Evolutionary conservation across 1,284 basidiomycete species (phyloP).

Genomic region (Afroboletus lepidellus): DNA sequence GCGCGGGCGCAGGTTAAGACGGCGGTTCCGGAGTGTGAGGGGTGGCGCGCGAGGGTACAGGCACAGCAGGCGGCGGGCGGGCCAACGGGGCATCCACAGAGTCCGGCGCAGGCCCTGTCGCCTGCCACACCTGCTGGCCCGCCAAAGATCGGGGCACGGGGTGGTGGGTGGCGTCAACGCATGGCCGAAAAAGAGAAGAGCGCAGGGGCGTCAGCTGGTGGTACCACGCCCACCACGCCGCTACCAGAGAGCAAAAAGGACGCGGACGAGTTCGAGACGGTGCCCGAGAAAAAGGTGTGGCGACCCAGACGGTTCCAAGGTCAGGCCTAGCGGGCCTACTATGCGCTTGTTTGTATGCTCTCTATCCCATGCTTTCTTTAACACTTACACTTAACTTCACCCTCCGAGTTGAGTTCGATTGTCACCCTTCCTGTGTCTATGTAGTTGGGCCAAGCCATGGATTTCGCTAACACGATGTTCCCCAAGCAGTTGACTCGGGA

Average conservation of each 20-base stretch:
- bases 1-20: slow-evolving; percentile 32
- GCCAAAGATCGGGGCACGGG: slow-evolving; percentile 38
- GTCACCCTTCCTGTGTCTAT: too few relatives aligned
- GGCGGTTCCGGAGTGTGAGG: slow-evolving; percentile 1
- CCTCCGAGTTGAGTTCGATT: too few relatives aligned
- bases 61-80: neutral
- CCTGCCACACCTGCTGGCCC: slow-evolving; percentile 32
- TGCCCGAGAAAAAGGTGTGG: neutral
- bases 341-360: too few relatives aligned
- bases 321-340: neutral
- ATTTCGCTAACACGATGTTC: too few relatives aligned
- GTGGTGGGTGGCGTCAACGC: slow-evolving; percentile 53
- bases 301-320: neutral
- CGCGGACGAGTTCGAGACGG: neutral
- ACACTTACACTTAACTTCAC: too few relatives aligned
- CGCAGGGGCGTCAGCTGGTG: neutral
- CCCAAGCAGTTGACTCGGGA: too few relatives aligned
- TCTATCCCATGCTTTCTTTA: too few relatives aligned
- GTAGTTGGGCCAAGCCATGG: too few relatives aligned
- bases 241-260: neutral
- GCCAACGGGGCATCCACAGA: slow-evolving; percentile 25
- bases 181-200: slow-evolving; percentile 42
- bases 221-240: neutral
- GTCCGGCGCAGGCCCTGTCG: slow-evolving; percentile 22
- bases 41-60: slow-evolving; percentile 23